A percentile compares a stretch with the other conserved stretches of the same genome.
Conservation (phyloP, 345 rosid genomes). For the Microcos paniculata region DNA sequence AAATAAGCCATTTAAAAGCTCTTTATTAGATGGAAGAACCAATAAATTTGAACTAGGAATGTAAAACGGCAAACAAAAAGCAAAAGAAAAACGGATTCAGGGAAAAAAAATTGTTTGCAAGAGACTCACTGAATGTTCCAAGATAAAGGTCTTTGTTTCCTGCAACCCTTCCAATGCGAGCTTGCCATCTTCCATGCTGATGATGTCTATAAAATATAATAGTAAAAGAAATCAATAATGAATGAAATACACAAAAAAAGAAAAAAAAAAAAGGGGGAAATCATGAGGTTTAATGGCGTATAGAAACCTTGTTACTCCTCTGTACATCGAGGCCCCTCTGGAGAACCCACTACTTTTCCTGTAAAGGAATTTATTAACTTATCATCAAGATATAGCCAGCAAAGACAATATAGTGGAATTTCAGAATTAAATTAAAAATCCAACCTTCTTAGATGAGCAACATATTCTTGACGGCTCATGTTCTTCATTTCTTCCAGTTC, state of each 20-base stretch:
- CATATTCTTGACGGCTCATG: slow-evolving; percentile 80
- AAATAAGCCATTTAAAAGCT: slow-evolving; percentile 22
- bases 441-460: slow-evolving; percentile 75
- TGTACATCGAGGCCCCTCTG: slow-evolving; percentile 81
- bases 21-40: slow-evolving; percentile 17
- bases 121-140: slow-evolving; percentile 69
- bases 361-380: slow-evolving; percentile 8
- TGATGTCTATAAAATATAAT: slow-evolving; percentile 49
- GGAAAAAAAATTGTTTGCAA: not conserved
- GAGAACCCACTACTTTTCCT: slow-evolving; percentile 89
- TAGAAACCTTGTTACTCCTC: slow-evolving; percentile 84
- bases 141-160: slow-evolving; percentile 92
- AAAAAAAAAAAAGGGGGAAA: not conserved
- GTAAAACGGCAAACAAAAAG: not conserved
- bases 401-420: not conserved
- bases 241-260: not conserved
- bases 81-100: not conserved
- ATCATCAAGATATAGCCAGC: not conserved
- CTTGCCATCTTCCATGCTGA: slow-evolving; percentile 93
- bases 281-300: not conserved
- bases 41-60: slow-evolving; percentile 14
- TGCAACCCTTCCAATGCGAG: slow-evolving; percentile 82
- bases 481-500: slow-evolving; percentile 76
- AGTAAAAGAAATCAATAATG: not conserved
- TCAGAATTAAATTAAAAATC: not conserved